phyloP scores from a whole-genome alignment of 306 rosid genomes.

The Carpinus fangiana region DNA sequence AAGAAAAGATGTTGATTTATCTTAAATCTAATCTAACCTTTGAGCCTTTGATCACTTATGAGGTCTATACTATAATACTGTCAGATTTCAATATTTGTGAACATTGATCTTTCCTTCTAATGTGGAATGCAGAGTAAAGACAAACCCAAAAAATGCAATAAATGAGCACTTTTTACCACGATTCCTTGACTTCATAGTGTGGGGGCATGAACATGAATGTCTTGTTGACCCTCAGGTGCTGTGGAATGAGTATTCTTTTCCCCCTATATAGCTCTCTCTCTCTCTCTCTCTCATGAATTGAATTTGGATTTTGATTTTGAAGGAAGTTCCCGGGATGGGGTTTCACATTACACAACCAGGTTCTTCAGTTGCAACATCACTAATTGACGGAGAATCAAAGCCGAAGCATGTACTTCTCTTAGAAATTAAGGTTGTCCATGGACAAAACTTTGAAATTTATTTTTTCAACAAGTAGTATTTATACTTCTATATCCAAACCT shows the following conservation, averaged over 20 bases:
- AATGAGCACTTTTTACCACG: conserved; percentile 94
- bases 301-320: conserved; percentile 36
- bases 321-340: conserved; percentile 99
- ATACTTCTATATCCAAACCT: background rate
- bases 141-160: conserved; percentile 98
- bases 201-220: conserved; percentile 99
- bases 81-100: conserved; percentile 24
- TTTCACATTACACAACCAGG: conserved; percentile 99
- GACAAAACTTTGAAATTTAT: conserved; percentile 17
- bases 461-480: conserved; percentile 23
- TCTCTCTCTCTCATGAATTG: conserved; percentile 15
- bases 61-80: conserved; percentile 20
- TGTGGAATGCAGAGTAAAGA: conserved; percentile 74
- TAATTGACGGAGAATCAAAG: conserved; percentile 97
- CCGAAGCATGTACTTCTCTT: conserved; percentile 94
- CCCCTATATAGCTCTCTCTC: background rate
- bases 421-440: conserved; percentile 81
- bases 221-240: conserved; percentile 91
- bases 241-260: conserved; percentile 1
- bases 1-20: conserved; percentile 24
- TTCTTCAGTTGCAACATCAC: conserved; percentile 97
- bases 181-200: conserved; percentile 91
- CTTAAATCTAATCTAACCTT: conserved; percentile 8
- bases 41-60: conserved; percentile 13
- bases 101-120: conserved; percentile 27